Percentiles rank a stretch among this genome's conserved stretches.
Evolutionary conservation across 2,329 filamentous ascomycete species (phyloP).

Genomic region (Onygenales sp.): DNA sequence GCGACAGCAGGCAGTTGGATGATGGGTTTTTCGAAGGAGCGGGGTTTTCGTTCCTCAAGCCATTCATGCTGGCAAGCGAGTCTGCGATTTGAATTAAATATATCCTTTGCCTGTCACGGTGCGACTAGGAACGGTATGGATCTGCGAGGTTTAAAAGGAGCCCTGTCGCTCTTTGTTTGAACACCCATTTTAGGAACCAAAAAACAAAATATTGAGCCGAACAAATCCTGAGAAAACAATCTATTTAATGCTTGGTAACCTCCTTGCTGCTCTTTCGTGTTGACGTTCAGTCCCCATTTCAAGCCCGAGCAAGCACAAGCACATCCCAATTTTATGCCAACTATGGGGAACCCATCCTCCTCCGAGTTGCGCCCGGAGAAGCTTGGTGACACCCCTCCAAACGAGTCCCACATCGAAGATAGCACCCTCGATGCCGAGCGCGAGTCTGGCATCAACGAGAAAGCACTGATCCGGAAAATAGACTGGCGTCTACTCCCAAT

Average conservation of each 20-base stretch:
- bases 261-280: too few relatives aligned
- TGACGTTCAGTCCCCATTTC: not conserved
- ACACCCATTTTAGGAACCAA: too few relatives aligned
- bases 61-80: too few relatives aligned
- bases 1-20: too few relatives aligned
- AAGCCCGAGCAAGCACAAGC: not conserved
- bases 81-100: not conserved
- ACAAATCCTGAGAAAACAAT: not conserved
- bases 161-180: not conserved
- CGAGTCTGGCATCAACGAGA: constrained; percentile 17
- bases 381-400: not conserved
- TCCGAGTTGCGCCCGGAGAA: not conserved
- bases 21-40: not conserved
- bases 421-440: not conserved
- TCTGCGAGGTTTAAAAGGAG: not conserved
- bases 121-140: not conserved
- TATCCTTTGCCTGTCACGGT: not conserved
- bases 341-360: too few relatives aligned
- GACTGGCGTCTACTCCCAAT: constrained; percentile 56
- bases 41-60: not conserved
- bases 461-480: constrained; percentile 36
- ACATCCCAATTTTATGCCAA: not conserved
- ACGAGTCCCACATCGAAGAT: constrained; percentile 1
- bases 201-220: not conserved
- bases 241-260: too few relatives aligned